Evolutionary conservation across 768 basidiomycete species (phyloP).

Genomic region (Mycena indigotica): DNA sequence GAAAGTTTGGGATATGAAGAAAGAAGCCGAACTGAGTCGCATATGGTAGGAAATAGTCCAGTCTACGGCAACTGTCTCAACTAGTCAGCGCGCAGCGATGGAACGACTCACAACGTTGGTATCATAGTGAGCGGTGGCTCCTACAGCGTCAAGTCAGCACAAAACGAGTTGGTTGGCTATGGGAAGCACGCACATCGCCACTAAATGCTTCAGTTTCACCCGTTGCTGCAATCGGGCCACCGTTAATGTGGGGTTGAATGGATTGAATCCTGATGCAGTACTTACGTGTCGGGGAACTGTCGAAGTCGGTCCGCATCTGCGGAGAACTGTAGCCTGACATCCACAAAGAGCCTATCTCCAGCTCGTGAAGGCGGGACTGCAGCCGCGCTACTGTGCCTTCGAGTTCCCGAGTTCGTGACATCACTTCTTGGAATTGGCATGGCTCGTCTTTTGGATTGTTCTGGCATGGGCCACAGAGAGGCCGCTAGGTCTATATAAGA

Average conservation of each 20-base stretch:
- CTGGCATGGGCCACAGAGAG: conserved; percentile 40
- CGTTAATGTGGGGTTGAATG: not conserved
- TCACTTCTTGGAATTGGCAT: conserved; percentile 47
- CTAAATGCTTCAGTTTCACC: not conserved
- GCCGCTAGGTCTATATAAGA: not conserved
- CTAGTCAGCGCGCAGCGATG: not conserved
- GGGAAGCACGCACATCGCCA: too few species aligned
- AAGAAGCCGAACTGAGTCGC: conserved; percentile 20
- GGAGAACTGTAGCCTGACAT: not conserved
- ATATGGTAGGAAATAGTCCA: conserved; percentile 19
- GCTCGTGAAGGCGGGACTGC: conserved; percentile 39
- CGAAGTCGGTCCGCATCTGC: conserved; percentile 18
- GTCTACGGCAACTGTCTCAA: not conserved
- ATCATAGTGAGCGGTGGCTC: conserved; percentile 13
- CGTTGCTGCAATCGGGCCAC: conserved; percentile 1
- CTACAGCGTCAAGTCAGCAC: not conserved
- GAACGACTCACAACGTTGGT: conserved; percentile 7
- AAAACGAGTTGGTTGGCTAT: not conserved
- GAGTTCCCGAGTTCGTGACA: conserved; percentile 37
- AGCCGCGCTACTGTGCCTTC: conserved; percentile 42
- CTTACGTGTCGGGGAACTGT: not conserved
- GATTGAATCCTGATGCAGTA: not conserved
- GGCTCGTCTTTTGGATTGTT: conserved; percentile 40
- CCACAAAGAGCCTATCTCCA: conserved; percentile 23
- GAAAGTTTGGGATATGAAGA: conserved; percentile 4